Evolutionary conservation across 2,329 filamentous ascomycete genomes (phyloP).

Genomic region (Raffaelea albimanens): DNA sequence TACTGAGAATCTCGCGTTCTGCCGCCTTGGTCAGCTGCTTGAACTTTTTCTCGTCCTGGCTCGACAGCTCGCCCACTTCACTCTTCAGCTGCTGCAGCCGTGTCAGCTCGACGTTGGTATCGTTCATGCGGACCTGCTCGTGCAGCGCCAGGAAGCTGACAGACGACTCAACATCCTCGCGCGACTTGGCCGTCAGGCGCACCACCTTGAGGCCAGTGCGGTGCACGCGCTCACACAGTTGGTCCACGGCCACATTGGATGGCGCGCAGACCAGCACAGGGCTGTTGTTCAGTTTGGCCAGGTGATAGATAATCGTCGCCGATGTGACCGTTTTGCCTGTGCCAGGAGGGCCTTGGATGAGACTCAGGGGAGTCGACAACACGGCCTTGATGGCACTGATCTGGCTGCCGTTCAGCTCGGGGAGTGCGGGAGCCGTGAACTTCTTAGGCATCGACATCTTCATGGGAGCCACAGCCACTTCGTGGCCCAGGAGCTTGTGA

Average conservation of each 20-base stretch:
- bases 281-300: slow-evolving; percentile 88
- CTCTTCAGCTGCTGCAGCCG: slow-evolving; percentile 91
- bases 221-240: slow-evolving; percentile 95
- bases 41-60: slow-evolving; percentile 96
- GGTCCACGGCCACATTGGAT: slow-evolving; percentile 96
- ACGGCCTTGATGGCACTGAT: slow-evolving; percentile 95
- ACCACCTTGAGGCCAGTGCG: slow-evolving; percentile 92
- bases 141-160: slow-evolving; percentile 93
- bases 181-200: slow-evolving; percentile 95
- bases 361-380: slow-evolving; percentile 80
- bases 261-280: slow-evolving; percentile 95
- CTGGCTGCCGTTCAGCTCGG: slow-evolving; percentile 91
- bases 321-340: slow-evolving; percentile 99
- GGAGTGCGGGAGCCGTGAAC: slow-evolving; percentile 88
- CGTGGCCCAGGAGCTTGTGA: slow-evolving; percentile 89
- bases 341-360: slow-evolving; percentile 94
- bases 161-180: slow-evolving; percentile 97
- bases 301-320: slow-evolving; percentile 95
- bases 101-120: slow-evolving; percentile 85
- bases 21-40: slow-evolving; percentile 90
- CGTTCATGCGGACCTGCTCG: slow-evolving; percentile 95
- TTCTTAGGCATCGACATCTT: slow-evolving; percentile 94
- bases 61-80: slow-evolving; percentile 83
- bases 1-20: slow-evolving; percentile 88
- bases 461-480: slow-evolving; percentile 89